These are phyloP conservation scores for Agapanthus africanus DNA, from an alignment of 106 monocot genomes.

Conservation along the genomic window DNA sequence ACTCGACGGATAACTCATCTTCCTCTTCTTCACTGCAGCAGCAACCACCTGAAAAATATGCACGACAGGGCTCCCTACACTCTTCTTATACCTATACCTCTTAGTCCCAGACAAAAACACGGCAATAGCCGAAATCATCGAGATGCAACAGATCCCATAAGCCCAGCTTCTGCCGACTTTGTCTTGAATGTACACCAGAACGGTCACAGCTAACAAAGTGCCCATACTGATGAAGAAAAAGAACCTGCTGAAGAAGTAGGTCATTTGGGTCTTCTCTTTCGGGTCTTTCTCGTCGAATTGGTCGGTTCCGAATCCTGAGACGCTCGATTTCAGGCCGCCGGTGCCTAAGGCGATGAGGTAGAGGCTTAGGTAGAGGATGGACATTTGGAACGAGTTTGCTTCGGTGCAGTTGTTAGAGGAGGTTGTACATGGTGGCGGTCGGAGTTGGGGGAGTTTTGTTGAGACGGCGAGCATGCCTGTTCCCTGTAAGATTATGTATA, in stretches of 20 bases:
- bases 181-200: slow-evolving; percentile 72
- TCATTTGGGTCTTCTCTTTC: slow-evolving; percentile 52
- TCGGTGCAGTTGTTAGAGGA: slow-evolving; percentile 8
- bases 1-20: slow-evolving; percentile 17
- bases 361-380: slow-evolving; percentile 41
- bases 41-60: slow-evolving; percentile 52
- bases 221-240: slow-evolving; percentile 73
- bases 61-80: slow-evolving; percentile 52
- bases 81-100: slow-evolving; percentile 58
- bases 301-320: slow-evolving; percentile 71
- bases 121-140: slow-evolving; percentile 39
- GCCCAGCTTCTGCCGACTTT: slow-evolving; percentile 67
- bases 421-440: slow-evolving; percentile 40
- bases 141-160: slow-evolving; percentile 60
- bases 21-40: slow-evolving; percentile 43
- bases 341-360: slow-evolving; percentile 67
- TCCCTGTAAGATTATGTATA: slow-evolving; percentile 49
- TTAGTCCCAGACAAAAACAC: slow-evolving; percentile 50
- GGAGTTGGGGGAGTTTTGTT: slow-evolving; percentile 46
- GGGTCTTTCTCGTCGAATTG: slow-evolving; percentile 67
- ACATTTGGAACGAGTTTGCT: slow-evolving; percentile 38
- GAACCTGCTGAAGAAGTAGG: slow-evolving; percentile 62
- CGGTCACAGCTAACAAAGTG: slow-evolving; percentile 54
- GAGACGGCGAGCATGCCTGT: slow-evolving; percentile 33
- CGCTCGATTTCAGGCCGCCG: slow-evolving; percentile 71